Evolutionary conservation across 2,329 filamentous ascomycete species (phyloP).

Genomic region (Epichloe glyceriae): DNA sequence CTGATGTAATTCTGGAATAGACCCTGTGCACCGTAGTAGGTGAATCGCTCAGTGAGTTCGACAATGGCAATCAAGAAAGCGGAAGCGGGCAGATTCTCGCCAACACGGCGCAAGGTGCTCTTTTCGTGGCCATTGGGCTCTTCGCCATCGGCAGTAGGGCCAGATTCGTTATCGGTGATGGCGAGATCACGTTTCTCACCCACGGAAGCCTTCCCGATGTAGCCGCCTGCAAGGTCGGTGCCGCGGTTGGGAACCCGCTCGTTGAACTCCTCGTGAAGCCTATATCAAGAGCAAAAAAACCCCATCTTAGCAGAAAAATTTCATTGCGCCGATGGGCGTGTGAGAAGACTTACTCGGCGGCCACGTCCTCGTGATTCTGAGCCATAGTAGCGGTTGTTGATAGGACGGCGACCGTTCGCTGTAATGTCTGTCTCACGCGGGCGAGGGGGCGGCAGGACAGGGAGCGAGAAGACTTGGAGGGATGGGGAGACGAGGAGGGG

Average conservation of each 20-base stretch:
- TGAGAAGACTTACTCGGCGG: slow-evolving; percentile 17
- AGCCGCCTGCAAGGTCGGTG: slow-evolving; percentile 14
- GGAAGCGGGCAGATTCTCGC: slow-evolving; percentile 40
- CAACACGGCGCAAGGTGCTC: slow-evolving; percentile 35
- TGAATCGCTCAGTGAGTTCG: slow-evolving; percentile 44
- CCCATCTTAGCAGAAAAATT: background rate
- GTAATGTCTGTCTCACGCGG: background rate
- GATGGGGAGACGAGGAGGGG: background rate
- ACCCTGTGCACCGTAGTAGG: slow-evolving; percentile 41
- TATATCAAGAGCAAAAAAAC: slow-evolving; percentile 3
- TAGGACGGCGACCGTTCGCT: background rate
- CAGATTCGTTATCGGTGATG: slow-evolving; percentile 14
- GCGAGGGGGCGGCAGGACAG: background rate
- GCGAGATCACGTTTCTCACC: slow-evolving; percentile 14
- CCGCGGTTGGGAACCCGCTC: slow-evolving; percentile 13
- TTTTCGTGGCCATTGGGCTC: slow-evolving; percentile 41
- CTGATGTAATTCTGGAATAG: slow-evolving; percentile 44
- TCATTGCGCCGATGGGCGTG: background rate
- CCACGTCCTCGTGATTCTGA: slow-evolving; percentile 20
- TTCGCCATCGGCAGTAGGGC: slow-evolving; percentile 29
- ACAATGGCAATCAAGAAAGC: slow-evolving; percentile 44
- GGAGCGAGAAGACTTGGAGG: background rate
- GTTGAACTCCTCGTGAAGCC: slow-evolving; percentile 17
- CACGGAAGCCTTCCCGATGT: slow-evolving; percentile 10
- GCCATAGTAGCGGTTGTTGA: slow-evolving; percentile 14